Base-by-base conservation (phyloP, 768 basidiomycete genomes). In the Suillus tomentosus region DNA sequence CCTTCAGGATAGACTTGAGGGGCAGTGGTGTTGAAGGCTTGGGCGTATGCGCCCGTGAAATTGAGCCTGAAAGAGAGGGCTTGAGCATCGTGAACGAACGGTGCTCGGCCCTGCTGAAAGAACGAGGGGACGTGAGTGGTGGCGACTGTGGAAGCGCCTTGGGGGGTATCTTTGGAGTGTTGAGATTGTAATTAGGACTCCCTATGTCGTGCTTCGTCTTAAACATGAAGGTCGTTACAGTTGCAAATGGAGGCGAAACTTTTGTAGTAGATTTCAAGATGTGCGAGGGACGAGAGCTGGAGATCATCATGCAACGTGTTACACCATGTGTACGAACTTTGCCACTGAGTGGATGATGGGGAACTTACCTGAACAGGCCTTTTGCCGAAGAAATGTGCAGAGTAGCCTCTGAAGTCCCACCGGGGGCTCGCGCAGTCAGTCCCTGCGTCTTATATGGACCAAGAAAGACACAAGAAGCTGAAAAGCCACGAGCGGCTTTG, bases 1-100 rank as follows among this genome's bases (percentile, higher is more conserved):
- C 74, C 72, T 77, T 75, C 65, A 75, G 69, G n/a, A 75, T 72
- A 31, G 74, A 72, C 60, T 50, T 74, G 31, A 71, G 66, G 68
- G 75, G 72, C 37, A 60, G 37, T 40, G 56, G 56, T 57, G 56
- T 40, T 10, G 39, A 24, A 11, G 56, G 24, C 17, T 42, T 42
- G 22, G 56, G 57, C 57, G 57, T 58, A 17, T 24, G 40, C 17
- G 40, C 22, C 10, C 24, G 57, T 42, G 57, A 31, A 5, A 0
- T 27, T 7, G 22, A 42, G 40, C 39, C 31, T 10, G 40, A 6
- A 43, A 58, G 57, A 58, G 57, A 58, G 10, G 40, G 27, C 3
- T 42, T 58, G 9, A 27, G 15, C 24, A 58, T 19, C 11, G 39
- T 27, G 39, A 27, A 19, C 3, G 39, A 11, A 27, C 39, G 56